Base-by-base conservation (phyloP, 176 grass and related monocot species). In the Juncus effusus region DNA sequence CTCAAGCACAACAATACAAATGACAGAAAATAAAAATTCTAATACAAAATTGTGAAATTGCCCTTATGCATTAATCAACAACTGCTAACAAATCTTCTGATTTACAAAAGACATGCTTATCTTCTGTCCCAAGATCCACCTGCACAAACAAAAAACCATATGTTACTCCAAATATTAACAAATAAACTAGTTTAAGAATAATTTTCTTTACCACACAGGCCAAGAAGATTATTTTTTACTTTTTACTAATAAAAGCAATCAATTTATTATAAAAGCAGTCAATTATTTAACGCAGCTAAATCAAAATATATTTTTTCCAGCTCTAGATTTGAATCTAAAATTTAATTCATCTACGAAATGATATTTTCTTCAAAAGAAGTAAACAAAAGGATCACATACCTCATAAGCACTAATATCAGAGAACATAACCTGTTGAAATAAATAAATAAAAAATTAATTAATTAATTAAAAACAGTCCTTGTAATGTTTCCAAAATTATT, bases 391-490 rank as follows among this genome's bases (percentile, higher is more conserved):
- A 70, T 67, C 8, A 47, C 61, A 57, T 85, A 99, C 95, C 89
- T 99, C 95, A 16, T 99, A 90, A 4, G 89, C 89, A 63, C 82
- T 99, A 28, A 99, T 85, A 57, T 99, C 89, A 39, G 95, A 99
- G 73, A 99, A 99, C 5, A 99, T 76, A 57, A 99, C 95, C 95
- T 99, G 81, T 41, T 78, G 9, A 74, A 40, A 8, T 57, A 16
- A 57, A 57, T 57, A 16, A 57, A 13, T 13, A 16, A 57, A 9
- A 1, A 57, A 57, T 13, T 57, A 57, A 57, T 16, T 57, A 9
- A 57, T 57, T 16, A 52, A 52, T 52, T 52, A 52, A 52, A 52
- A 52, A 66, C 6, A 41, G 35, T 9, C 8, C 40, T 7, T 39
- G 28, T 64, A 6, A 44, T 47, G 38, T 64, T 64, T 56, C 44